Evolutionary conservation across 2,329 filamentous ascomycete species (phyloP).

Genomic region (Paracorniculantispora psalliotae): DNA sequence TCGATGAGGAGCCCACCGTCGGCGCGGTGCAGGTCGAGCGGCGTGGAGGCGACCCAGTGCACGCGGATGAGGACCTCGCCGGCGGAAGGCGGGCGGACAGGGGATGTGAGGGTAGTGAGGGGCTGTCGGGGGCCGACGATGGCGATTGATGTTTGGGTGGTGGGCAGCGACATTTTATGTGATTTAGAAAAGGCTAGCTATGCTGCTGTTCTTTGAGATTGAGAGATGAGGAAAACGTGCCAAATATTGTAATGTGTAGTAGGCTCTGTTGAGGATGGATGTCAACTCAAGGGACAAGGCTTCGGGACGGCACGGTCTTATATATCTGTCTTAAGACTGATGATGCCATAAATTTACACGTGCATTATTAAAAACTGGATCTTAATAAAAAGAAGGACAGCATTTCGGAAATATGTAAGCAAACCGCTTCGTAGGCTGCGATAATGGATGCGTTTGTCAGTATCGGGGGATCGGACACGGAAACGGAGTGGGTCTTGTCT

Average conservation of each 20-base stretch:
- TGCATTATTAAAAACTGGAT: no score
- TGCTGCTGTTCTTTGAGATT: neutral
- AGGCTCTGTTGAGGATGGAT: no score
- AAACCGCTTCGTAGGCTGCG: no score
- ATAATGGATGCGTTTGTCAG: neutral
- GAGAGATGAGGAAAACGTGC: no score
- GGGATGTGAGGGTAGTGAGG: conserved; percentile 48
- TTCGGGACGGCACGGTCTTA: no score
- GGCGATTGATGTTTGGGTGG: conserved; percentile 59
- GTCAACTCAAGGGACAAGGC: no score
- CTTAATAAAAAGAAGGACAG: no score
- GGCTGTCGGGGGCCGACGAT: conserved; percentile 48
- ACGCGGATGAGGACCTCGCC: conserved; percentile 51
- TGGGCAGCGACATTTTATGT: conserved; percentile 41
- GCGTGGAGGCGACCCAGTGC: conserved; percentile 56
- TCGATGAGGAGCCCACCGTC: conserved; percentile 53
- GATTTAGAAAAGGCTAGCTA: neutral
- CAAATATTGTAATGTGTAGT: no score
- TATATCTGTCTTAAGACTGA: no score
- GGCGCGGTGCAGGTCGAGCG: conserved; percentile 57
- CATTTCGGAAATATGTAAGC: no score
- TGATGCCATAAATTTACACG: no score
- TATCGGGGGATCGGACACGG: conserved; percentile 6
- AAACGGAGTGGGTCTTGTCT: neutral
- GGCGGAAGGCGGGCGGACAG: conserved; percentile 27